Conservation (phyloP, 177 flowering plant species). For the Telopea speciosissima region DNA sequence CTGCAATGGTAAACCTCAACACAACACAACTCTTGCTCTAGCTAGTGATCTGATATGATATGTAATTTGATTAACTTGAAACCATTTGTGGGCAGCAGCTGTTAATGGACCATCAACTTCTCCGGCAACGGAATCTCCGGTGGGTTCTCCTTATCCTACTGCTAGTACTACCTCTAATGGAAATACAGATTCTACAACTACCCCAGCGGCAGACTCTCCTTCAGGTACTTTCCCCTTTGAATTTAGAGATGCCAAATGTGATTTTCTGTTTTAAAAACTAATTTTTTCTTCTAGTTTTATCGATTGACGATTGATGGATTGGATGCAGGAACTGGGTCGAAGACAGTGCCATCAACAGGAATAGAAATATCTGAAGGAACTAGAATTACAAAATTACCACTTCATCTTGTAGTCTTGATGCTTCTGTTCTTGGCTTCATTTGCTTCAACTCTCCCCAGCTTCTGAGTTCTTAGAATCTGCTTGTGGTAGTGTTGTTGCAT, state of each 20-base stretch:
- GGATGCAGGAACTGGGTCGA: neutral
- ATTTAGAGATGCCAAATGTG: too few relatives aligned
- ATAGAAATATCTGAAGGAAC: neutral
- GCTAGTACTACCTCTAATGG: neutral
- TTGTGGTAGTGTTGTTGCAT: too few relatives aligned
- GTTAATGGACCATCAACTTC: constrained; percentile 15
- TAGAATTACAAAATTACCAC: neutral
- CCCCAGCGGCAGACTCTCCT: neutral
- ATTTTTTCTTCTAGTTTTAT: too few relatives aligned
- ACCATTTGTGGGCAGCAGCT: constrained; percentile 7
- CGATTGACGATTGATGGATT: too few relatives aligned
- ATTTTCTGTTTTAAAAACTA: too few relatives aligned
- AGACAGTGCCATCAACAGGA: neutral
- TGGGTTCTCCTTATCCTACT: too few relatives aligned
- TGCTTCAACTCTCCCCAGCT: neutral
- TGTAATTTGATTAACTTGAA: neutral
- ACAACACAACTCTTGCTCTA: too few relatives aligned
- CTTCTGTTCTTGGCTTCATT: neutral
- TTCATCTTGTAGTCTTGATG: neutral
- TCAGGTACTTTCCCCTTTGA: neutral
- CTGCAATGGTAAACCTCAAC: constrained; percentile 18
- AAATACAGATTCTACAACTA: neutral
- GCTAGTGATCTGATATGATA: too few relatives aligned
- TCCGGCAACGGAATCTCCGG: neutral
- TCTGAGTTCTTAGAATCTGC: too few relatives aligned